Base-by-base conservation (phyloP, 176 grass and related monocot species). In the Triticum urartu region DNA sequence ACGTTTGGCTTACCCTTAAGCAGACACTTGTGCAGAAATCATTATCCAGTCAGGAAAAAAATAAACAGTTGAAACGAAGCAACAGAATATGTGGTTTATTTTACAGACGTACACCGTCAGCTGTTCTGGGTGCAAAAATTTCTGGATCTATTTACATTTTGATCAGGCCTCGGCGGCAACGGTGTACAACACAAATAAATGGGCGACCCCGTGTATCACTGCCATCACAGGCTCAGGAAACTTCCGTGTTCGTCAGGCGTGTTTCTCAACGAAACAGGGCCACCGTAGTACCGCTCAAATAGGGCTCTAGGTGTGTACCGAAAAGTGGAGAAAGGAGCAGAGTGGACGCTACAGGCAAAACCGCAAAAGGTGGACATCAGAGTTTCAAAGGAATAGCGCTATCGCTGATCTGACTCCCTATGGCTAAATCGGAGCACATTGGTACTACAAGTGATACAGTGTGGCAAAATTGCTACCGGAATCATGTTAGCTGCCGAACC, bases 401-500 rank as follows among this genome's bases (percentile, higher is more conserved):
- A 61, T 71, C 7, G 43, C 85, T 22, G 47, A 26, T 47, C 61
- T 75, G 60, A 11, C 35, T 63, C 66, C 35, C 28, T 76, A 84
- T 38, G 62, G 77, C 42, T 64, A 78, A 77, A 59, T 11, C 12
- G 24, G 38, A 26, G 68, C 81, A 75, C 36, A 74, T 32, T 89
- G 15, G 72, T 82, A 71, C 8, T 71, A 56, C 33, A 25, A 15
- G 58, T 32, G 38, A 73, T 64, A 64, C 64, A 61, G 33, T 67
- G 75, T 42, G 38, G 38, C 17, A 66, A 76, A 59, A 43, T 13
- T 40, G 18, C 63, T 92, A 77, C 64, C 0, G 14, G 21, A 26
- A 35, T 24, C 15, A 42, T 86, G 67, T 87, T 85, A 91, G 59
- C 36, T 89, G 60, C 91, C 84, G 24, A 97, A 97, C 38, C 92